phyloP scores from a whole-genome alignment of 352 stramenopile species.

The Thalassiosira allenii region DNA sequence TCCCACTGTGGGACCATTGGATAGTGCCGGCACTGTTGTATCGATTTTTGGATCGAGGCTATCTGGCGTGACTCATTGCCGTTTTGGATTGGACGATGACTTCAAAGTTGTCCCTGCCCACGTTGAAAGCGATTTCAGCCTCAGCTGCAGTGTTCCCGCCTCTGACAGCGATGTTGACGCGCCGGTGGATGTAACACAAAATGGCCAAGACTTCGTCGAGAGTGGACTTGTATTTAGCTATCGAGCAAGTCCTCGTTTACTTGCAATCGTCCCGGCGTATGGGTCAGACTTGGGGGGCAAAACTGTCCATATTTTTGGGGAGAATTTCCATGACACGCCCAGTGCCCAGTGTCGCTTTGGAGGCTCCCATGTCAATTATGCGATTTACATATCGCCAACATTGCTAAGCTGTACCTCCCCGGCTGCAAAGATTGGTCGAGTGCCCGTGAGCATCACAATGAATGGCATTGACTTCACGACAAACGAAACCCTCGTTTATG shows the following conservation, averaged over 20 bases:
- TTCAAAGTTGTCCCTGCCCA: slow-evolving; percentile 28
- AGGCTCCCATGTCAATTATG: slow-evolving; percentile 71
- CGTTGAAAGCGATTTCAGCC: slow-evolving; percentile 28
- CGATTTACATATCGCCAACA: slow-evolving; percentile 89
- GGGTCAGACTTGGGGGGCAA: slow-evolving; percentile 62
- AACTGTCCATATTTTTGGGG: slow-evolving; percentile 49
- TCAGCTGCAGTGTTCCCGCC: slow-evolving; percentile 40
- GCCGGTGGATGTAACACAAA: slow-evolving; percentile 62
- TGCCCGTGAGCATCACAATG: slow-evolving; percentile 86
- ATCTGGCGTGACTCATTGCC: slow-evolving; percentile 50
- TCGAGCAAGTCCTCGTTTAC: slow-evolving; percentile 41
- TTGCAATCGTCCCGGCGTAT: slow-evolving; percentile 49
- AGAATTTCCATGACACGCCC: slow-evolving; percentile 57
- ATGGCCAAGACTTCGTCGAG: slow-evolving; percentile 57
- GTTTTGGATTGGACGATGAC: slow-evolving; percentile 38
- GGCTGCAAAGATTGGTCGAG: slow-evolving; percentile 75
- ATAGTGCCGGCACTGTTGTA: slow-evolving; percentile 48
- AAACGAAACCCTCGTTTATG: slow-evolving; percentile 45
- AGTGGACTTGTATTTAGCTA: slow-evolving; percentile 40
- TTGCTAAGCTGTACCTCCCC: slow-evolving; percentile 89
- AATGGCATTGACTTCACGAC: slow-evolving; percentile 88
- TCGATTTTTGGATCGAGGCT: slow-evolving; percentile 46
- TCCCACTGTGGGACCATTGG: slow-evolving; percentile 32
- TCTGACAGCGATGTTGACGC: slow-evolving; percentile 21
- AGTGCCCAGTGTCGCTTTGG: slow-evolving; percentile 56